Base-by-base conservation (phyloP, 345 rosid species). In the Camelina neglecta region DNA sequence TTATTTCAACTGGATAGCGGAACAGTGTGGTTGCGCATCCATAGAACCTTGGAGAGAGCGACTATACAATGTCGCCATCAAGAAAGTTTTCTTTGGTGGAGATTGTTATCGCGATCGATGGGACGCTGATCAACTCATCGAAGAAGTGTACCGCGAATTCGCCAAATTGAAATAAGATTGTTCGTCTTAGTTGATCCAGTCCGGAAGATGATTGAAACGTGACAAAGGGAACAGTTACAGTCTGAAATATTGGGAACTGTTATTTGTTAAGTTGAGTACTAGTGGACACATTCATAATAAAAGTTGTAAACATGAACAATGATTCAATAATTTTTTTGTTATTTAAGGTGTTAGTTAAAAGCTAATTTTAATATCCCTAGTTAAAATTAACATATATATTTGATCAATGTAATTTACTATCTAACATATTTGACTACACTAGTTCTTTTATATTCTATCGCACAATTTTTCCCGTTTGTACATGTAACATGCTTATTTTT, bases 11-110 rank as follows among this genome's bases (percentile, higher is more conserved):
- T 88, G 91, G 93, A 80, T 88, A 1, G 86, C 86, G 2, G 78
- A 65, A 18, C 83, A 80, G 20, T 66, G 83, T 29, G 82, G 80
- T 3, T 71, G 67, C 39, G 45, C 18, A 11, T 50, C 61, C 5
- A 7, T 77, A 1, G 90, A 85, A 51, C 81, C 63, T 50, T 87
- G 96, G 93, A 84, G 84, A 81, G 73, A 64, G 57, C 31, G 67
- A 65, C 3, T 4, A 47, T 11, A 65, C 15, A 15, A n/a, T 10
- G 9, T 31, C 2, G 69, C 24, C 3, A 38, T 65, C 26, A 65
- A 15, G 26, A 47, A 33, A 47, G 3, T 63, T 44, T 63, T 10
- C 53, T 23, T 16, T 26, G 13, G 15, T 5, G 21, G 24, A 4
- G 56, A 65, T 3, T 29, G 18, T 47, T 65, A 15, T 65, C 69